phyloP scores from a whole-genome alignment of 768 basidiomycete genomes.

The Gloeopeniophorella convolvens region DNA sequence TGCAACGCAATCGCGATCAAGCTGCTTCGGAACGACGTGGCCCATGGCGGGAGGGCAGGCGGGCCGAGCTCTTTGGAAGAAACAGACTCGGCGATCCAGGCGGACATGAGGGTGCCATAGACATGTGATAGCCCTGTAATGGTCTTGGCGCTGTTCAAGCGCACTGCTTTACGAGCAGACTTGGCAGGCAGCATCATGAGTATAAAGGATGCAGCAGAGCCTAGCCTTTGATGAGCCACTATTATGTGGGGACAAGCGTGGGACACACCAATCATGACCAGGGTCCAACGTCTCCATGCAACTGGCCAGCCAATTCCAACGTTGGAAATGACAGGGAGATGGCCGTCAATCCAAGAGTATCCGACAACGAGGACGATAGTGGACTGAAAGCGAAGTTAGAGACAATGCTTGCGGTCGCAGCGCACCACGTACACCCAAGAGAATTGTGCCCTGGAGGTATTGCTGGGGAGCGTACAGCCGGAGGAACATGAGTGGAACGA shows the following conservation, averaged over 20 bases:
- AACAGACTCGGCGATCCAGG: slow-evolving; percentile 32
- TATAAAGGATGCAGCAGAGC: slow-evolving; percentile 45
- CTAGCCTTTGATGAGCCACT: slow-evolving; percentile 22
- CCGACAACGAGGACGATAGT: slow-evolving; percentile 44
- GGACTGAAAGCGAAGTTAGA: slow-evolving; percentile 24
- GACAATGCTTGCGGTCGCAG: neutral
- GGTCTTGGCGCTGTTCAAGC: slow-evolving; percentile 36
- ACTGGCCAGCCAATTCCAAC: slow-evolving; percentile 47
- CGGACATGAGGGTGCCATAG: slow-evolving; percentile 37
- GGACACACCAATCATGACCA: slow-evolving; percentile 42
- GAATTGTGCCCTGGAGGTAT: slow-evolving; percentile 32
- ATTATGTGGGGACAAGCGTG: neutral
- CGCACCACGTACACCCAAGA: slow-evolving; percentile 31
- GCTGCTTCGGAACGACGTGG: slow-evolving; percentile 25
- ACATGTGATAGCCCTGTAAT: slow-evolving; percentile 36
- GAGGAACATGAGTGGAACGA: slow-evolving; percentile 43
- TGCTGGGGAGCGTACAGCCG: slow-evolving; percentile 41
- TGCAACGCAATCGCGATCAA: slow-evolving; percentile 30
- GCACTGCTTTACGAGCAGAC: slow-evolving; percentile 42
- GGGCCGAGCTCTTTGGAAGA: slow-evolving; percentile 9
- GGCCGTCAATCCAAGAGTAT: slow-evolving; percentile 53
- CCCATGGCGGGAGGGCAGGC: slow-evolving; percentile 22
- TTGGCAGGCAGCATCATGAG: slow-evolving; percentile 48
- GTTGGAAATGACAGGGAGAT: slow-evolving; percentile 38
- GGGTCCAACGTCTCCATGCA: slow-evolving; percentile 45